These are phyloP conservation scores for Glomus cerebriforme DNA, from an alignment of 192 early-diverging fungal genomes.

Conservation along the genomic window DNA sequence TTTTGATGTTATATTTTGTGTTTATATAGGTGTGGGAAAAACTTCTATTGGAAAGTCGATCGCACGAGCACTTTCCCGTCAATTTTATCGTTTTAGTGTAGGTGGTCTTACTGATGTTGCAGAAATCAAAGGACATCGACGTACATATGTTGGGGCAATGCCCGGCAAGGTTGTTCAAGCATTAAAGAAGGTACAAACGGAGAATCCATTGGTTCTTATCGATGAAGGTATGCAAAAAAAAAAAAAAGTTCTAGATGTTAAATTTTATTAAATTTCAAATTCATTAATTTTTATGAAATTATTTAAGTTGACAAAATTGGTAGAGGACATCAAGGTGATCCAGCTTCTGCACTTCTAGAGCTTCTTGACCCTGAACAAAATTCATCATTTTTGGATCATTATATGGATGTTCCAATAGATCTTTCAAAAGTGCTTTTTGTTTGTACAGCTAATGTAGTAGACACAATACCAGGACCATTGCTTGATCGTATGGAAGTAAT, in stretches of 20 bases:
- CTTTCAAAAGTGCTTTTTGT: slow-evolving; percentile 98
- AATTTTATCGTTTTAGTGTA: slow-evolving; percentile 97
- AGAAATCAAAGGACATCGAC: slow-evolving; percentile 98
- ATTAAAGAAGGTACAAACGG: slow-evolving; percentile 97
- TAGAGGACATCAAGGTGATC: slow-evolving; percentile 96
- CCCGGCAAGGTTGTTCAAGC: slow-evolving; percentile 99
- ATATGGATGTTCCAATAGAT: slow-evolving; percentile 99
- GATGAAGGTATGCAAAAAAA: slow-evolving; percentile 68
- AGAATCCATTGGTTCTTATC: slow-evolving; percentile 96
- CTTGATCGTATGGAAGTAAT: slow-evolving; percentile 99
- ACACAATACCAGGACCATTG: slow-evolving; percentile 97
- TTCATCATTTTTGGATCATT: slow-evolving; percentile 96
- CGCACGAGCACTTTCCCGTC: slow-evolving; percentile 89
- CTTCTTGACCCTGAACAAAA: slow-evolving; percentile 99
- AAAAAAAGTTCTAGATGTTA: no score
- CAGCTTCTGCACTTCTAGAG: slow-evolving; percentile 94
- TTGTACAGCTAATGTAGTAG: slow-evolving; percentile 96
- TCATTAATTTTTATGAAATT: slow-evolving; percentile 5
- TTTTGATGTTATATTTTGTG: not conserved
- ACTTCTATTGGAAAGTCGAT: slow-evolving; percentile 98
- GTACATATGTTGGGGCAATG: slow-evolving; percentile 99
- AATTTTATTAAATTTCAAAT: slow-evolving; percentile 22
- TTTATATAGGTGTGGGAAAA: slow-evolving; percentile 84
- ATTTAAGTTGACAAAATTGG: slow-evolving; percentile 91
- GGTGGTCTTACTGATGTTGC: slow-evolving; percentile 98